Evolutionary conservation across 1,284 basidiomycete genomes (phyloP).

Genomic region (Pseudozyma tsukubaensis): DNA sequence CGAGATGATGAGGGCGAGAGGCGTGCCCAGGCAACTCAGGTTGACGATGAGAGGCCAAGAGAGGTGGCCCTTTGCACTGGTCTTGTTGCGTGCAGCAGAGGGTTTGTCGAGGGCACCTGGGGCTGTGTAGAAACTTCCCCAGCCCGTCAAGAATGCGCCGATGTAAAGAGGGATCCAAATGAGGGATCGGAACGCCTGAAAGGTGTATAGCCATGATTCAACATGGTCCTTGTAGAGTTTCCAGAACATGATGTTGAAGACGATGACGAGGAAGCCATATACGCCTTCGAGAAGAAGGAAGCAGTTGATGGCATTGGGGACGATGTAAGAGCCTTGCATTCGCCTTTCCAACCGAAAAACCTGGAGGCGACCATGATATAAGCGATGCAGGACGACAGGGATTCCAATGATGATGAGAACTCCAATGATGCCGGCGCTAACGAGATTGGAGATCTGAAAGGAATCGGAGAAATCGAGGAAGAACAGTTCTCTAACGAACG

Average conservation of each 20-base stretch:
- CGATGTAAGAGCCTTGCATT: slow-evolving; percentile 47
- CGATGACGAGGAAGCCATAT: slow-evolving; percentile 38
- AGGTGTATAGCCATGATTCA: slow-evolving; percentile 5
- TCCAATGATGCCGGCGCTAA: slow-evolving; percentile 26
- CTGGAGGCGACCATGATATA: slow-evolving; percentile 28
- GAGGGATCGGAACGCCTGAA: slow-evolving; percentile 20
- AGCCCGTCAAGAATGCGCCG: slow-evolving; percentile 54
- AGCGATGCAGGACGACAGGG: slow-evolving; percentile 25
- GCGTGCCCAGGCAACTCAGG: slow-evolving; percentile 50
- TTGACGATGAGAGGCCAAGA: slow-evolving; percentile 55
- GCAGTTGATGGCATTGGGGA: slow-evolving; percentile 59
- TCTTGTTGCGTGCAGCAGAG: slow-evolving; percentile 28
- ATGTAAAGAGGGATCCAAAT: slow-evolving; percentile 51
- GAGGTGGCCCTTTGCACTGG: slow-evolving; percentile 29
- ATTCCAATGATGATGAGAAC: slow-evolving; percentile 32
- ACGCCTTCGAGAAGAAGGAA: slow-evolving; percentile 45
- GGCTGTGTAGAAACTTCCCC: slow-evolving; percentile 60
- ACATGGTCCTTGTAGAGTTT: slow-evolving; percentile 15
- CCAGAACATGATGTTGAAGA: slow-evolving; percentile 50
- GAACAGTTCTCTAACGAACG: slow-evolving; percentile 35
- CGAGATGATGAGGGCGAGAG: slow-evolving; percentile 37
- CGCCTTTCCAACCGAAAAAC: slow-evolving; percentile 34
- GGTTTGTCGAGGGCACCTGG: slow-evolving; percentile 57
- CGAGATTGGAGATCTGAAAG: slow-evolving; percentile 16
- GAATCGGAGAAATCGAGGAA: slow-evolving; percentile 17